Conservation (phyloP, 2,329 filamentous ascomycete genomes). For the Fusarium avenaceum region DNA sequence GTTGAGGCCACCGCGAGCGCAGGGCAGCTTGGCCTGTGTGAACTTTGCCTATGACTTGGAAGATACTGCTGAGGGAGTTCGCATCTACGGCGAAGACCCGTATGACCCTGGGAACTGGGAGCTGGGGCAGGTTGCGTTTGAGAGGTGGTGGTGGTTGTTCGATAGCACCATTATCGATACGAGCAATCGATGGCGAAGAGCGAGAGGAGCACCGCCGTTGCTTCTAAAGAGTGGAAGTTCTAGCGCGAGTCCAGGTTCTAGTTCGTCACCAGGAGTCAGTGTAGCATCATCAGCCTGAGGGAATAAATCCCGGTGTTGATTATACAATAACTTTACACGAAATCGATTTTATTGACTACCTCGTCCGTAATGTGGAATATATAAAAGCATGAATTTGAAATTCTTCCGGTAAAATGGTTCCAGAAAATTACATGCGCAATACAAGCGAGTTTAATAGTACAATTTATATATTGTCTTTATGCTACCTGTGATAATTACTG, state of each 20-base stretch:
- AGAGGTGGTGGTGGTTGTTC: conserved; percentile 72
- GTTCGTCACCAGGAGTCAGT: conserved; percentile 10
- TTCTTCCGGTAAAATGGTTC: no score
- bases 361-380: no score
- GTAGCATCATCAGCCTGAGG: not conserved
- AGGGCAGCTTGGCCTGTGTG: conserved; percentile 61
- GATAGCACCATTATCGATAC: conserved; percentile 66
- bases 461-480: no score
- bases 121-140: conserved; percentile 69
- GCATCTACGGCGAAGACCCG: conserved; percentile 64
- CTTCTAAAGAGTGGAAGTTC: conserved; percentile 29
- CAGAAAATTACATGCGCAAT: no score
- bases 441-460: no score
- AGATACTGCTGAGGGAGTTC: conserved; percentile 64
- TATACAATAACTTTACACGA: no score
- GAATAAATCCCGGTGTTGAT: not conserved
- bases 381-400: no score
- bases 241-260: conserved; percentile 10
- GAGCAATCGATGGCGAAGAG: conserved; percentile 65
- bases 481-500: no score
- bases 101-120: conserved; percentile 67
- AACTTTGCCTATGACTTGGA: conserved; percentile 70
- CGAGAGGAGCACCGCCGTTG: conserved; percentile 60
- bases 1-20: conserved; percentile 62
- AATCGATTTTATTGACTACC: no score